Evolutionary conservation across 2,329 filamentous ascomycete species (phyloP), one percentile per base, ranked within the genome.

Genomic region (Aspergillus thermomutatus): DNA sequence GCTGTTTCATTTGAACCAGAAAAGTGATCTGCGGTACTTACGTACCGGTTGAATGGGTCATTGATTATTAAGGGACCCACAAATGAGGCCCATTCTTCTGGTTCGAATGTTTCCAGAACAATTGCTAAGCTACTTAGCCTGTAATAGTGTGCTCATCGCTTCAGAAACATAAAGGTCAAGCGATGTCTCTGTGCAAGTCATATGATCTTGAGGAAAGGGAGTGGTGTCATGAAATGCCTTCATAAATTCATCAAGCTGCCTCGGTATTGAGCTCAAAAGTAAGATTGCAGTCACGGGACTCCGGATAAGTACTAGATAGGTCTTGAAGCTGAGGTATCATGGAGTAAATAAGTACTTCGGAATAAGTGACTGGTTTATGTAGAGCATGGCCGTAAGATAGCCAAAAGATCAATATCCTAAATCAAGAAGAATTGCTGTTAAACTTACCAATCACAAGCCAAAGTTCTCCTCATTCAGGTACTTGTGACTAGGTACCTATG

Each of bases 101-200:
- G 21, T 31, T 40, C 37, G 25, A 52, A 31, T 55, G 49, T 60
- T 61, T 61, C 60, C 60, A 61, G 60, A 61, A 61, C 57, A 58
- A 55, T 47, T 53, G 23, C 31, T 40, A 45, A 31, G 37, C 40
- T 23, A 23, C 26, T 25, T 48, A 25, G 52, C 52, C 28, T 48
- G 47, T 37, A 26, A 31, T 25, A 43, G 47, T 26, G 17, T 37
- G 43, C 40, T 53, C 46, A 46, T 54, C 48, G 52, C 21, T 17
- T 10, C 27, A 11, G 27, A 28, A 9, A 28, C 3, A 11, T 28
- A 28, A 9, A 28, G 9, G 27, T 37, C 31, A n/a, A 37, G 5
- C 14, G 5, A 14, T 17, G 31, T 7, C 14, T 17, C 31, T 7
- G 28, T 14, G 31, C 14, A 37, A 37, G 31, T 37, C 31, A 37